Base-by-base conservation (phyloP, 345 rosid genomes). In the Brassica incana region DNA sequence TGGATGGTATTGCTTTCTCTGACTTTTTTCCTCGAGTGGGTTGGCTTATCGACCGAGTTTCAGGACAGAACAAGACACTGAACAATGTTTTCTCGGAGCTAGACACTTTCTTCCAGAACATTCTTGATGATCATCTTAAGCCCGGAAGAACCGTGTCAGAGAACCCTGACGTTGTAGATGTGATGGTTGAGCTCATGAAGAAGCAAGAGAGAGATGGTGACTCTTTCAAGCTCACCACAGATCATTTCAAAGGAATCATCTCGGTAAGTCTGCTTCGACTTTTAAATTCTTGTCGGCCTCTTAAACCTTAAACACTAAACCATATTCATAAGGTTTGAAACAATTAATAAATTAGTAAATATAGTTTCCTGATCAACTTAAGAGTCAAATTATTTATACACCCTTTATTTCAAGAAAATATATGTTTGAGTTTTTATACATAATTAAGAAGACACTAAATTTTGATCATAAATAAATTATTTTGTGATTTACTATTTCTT, bases 11-110 rank as follows among this genome's bases (percentile, higher is more conserved):
- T 33, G 86, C 74, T 1, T 61, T 82, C 66, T 56, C 85, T 4
- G 87, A 90, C 66, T 73, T 75, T 43, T 84, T 86, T 67, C 92
- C 91, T n/a, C 12, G 72, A 58, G 29, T 79, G 0, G 88, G 89
- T 5, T 81, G 85, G 81, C 67, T 75, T 6, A 12, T 84, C 12
- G 95, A 90, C 75, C 68, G 27, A 18, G 12, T 89, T 5, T 77
- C 77, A 0, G 88, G 91, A 2, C 20, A 73, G 33, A 8, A n/a
- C n/a, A 25, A 20, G 18, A 72, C 76, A 6, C 27, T 88, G 9
- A 80, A 72, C 5, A 83, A 82, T 8, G 69, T 27, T 43, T 87
- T 83, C 67, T 54, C 67, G 0, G 79, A 80, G 14, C 65, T 84
- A 10, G 90, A 88, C 63, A 11, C 0, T 0, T 84, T 87, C 77